Evolutionary conservation across 768 basidiomycete genomes (phyloP).

Genomic region (Lactarius akahatsu): DNA sequence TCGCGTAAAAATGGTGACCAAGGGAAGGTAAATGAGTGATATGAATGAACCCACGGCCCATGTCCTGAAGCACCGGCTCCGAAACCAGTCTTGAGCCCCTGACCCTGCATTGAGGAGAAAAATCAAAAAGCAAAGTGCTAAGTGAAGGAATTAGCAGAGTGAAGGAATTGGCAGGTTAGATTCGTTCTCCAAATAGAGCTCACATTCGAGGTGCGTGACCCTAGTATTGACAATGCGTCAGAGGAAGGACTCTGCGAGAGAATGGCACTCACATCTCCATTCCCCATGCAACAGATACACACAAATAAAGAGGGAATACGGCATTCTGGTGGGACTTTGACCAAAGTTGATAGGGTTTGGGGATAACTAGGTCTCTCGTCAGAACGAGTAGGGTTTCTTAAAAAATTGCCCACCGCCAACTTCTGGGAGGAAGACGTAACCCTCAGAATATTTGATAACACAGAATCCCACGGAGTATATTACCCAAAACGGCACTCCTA

Average conservation of each 20-base stretch:
- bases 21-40: constrained; percentile 64
- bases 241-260: neutral
- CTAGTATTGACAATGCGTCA: constrained; percentile 37
- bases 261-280: constrained; percentile 63
- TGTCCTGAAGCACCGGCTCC: constrained; percentile 65
- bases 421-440: constrained; percentile 49
- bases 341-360: constrained; percentile 66
- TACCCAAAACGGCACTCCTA: constrained; percentile 58
- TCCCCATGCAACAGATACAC: constrained; percentile 66
- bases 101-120: constrained; percentile 70
- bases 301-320: constrained; percentile 63
- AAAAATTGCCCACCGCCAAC: constrained; percentile 48
- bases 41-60: constrained; percentile 68
- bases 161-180: constrained; percentile 12
- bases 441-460: constrained; percentile 70
- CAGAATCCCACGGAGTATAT: constrained; percentile 61
- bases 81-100: constrained; percentile 66
- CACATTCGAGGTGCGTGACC: constrained; percentile 79
- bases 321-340: constrained; percentile 42
- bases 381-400: neutral
- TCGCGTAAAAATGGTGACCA: constrained; percentile 64
- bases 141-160: constrained; percentile 12
- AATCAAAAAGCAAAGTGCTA: constrained; percentile 84
- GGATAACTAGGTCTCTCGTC: constrained; percentile 47
- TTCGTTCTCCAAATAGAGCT: neutral